Base-by-base conservation (phyloP, 345 rosid genomes). In the Bruguiera sexangula region DNA sequence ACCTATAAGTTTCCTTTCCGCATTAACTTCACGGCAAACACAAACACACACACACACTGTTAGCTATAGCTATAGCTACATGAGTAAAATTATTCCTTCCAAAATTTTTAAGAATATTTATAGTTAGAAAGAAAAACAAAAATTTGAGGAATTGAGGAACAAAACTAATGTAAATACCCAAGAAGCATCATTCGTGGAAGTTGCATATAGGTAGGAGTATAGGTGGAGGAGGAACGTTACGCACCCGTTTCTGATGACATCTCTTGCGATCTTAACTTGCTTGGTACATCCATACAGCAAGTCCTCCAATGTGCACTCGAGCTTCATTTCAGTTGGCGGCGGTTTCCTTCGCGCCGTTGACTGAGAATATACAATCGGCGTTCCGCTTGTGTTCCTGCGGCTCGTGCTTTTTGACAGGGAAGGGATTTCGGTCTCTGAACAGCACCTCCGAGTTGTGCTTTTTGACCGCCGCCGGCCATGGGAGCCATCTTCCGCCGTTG, bases 281-380 rank as follows among this genome's bases (percentile, higher is more conserved):
- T 89, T 91, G 51, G 82, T 68, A 21, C 89, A 83, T 8, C 97
- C 98, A 51, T 60, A 71, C 73, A 82, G 81, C 63, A 94, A 83
- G 68, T 91, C 96, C 79, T 89, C 98, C 20, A 94, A 81, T 1
- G 93, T 87, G 86, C 98, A 94, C 36, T 86, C 85, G 2, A 94
- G 93, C 68, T 72, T 82, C 77, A 75, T 85, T 75, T 89, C 93
- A 0, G 80, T 70, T 0, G 93, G 85, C 0, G 80, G 79, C 0
- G 96, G 96, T 52, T 85, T 91, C 32, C 80, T 83, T 62, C 84
- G 62, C 1, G 87, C 85, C 0, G 82, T 82, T 1, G 95, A 81
- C 60, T 87, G 96, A 0, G 98, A 93, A 71, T 83, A 93, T 24
- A 93, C 66, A 3, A 91, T 91, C 2, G 88, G 86, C 2, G 89